phyloP scores from a whole-genome alignment of 495 filamentous ascomycete genomes.

The Terfezia claveryi region DNA sequence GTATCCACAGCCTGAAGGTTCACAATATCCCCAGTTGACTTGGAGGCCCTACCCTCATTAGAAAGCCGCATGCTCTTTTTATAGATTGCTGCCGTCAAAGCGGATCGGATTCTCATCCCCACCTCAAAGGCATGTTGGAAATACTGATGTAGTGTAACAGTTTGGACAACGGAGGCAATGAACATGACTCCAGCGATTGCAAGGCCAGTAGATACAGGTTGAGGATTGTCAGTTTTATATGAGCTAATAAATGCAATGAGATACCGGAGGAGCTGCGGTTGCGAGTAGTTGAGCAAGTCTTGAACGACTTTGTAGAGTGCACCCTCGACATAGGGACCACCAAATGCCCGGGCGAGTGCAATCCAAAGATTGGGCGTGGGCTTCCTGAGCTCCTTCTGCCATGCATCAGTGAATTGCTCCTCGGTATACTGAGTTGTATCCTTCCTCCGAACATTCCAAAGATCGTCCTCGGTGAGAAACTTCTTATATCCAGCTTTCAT shows the following conservation, averaged over 20 bases:
- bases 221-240: slow-evolving; percentile 37
- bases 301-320: slow-evolving; percentile 66
- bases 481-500: slow-evolving; percentile 90
- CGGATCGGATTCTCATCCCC: slow-evolving; percentile 86
- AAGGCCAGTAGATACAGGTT: slow-evolving; percentile 63
- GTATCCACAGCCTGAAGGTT: slow-evolving; percentile 98
- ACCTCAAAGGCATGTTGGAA: slow-evolving; percentile 89
- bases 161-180: slow-evolving; percentile 62
- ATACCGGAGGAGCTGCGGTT: slow-evolving; percentile 72
- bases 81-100: slow-evolving; percentile 77
- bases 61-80: slow-evolving; percentile 72
- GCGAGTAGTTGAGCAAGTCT: slow-evolving; percentile 64
- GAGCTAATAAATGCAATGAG: slow-evolving; percentile 76
- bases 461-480: slow-evolving; percentile 83
- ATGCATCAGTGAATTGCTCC: slow-evolving; percentile 43
- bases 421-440: slow-evolving; percentile 58
- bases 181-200: slow-evolving; percentile 91
- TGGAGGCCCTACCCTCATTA: slow-evolving; percentile 73
- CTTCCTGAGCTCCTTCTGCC: slow-evolving; percentile 53
- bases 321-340: slow-evolving; percentile 58
- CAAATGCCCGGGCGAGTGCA: slow-evolving; percentile 69
- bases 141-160: slow-evolving; percentile 67
- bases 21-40: slow-evolving; percentile 94
- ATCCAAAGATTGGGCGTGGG: slow-evolving; percentile 73
- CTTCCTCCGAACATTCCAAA: slow-evolving; percentile 70